Conservation (phyloP, 306 rosid species). For the Inga oerstediana region DNA sequence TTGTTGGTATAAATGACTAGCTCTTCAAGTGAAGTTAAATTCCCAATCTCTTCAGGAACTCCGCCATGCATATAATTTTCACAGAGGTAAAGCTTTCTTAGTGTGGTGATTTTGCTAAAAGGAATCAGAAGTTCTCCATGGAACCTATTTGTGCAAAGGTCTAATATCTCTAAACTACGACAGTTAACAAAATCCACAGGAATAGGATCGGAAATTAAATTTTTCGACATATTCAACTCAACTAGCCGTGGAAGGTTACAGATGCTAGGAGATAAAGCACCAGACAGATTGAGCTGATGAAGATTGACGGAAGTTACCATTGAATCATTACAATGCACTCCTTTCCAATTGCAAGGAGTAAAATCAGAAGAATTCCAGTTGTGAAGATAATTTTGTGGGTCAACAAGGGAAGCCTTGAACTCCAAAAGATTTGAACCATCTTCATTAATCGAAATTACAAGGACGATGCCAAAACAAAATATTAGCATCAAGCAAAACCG, state of each 20-base stretch:
- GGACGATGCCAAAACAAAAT: constrained; percentile 33
- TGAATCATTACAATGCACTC: constrained; percentile 55
- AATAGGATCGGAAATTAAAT: constrained; percentile 64
- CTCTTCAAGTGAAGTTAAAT: constrained; percentile 60
- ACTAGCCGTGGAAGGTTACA: constrained; percentile 56
- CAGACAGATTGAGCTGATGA: constrained; percentile 55
- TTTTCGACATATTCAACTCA: constrained; percentile 64
- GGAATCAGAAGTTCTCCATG: constrained; percentile 54
- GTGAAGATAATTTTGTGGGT: constrained; percentile 51
- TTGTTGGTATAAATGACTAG: constrained; percentile 72
- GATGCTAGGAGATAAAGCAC: constrained; percentile 56
- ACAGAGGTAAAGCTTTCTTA: constrained; percentile 67
- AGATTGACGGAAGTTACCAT: constrained; percentile 66
- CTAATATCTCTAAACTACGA: constrained; percentile 58
- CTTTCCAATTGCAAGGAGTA: constrained; percentile 79
- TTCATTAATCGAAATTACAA: constrained; percentile 50
- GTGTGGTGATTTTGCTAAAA: constrained; percentile 47
- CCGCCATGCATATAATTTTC: constrained; percentile 68
- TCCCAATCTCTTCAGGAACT: constrained; percentile 58
- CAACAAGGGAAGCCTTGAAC: constrained; percentile 50
- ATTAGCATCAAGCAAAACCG: constrained; percentile 38
- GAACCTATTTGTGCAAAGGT: constrained; percentile 80
- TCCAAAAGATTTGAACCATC: constrained; percentile 60
- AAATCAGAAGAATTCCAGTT: constrained; percentile 60
- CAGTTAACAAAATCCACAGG: constrained; percentile 53